Base-by-base conservation (phyloP, 2,329 filamentous ascomycete genomes). In the Penicillium griseofulvum region DNA sequence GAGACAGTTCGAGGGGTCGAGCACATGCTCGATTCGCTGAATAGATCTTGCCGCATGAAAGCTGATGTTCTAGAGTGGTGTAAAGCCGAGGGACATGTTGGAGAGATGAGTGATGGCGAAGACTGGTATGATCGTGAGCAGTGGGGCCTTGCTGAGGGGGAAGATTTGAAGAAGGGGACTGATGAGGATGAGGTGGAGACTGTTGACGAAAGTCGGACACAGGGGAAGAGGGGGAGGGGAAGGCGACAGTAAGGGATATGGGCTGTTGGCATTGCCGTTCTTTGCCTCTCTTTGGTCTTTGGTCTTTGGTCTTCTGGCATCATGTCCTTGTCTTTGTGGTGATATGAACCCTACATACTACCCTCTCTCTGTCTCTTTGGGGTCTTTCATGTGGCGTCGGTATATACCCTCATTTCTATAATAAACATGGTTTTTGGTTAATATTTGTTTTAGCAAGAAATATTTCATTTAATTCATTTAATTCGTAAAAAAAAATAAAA, bases 91-190 rank as follows among this genome's bases (percentile, higher is more conserved):
- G 84, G 76, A 6, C 85, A 87, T 68, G 72, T 86, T 16, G 83
- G 83, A 5, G 84, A 87, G 66, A 81, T 87, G 83, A 86, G 82
- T 50, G 85, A 87, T 63, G 84, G 85, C 2, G 85, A 87, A 71
- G 85, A 87, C 64, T 87, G 85, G 85, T 85, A 85, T 60, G 85
- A 87, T 64, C 74, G 77, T 19, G 81, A 83, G 52, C 81, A 83
- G 63, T 87, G 83, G 84, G 79, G 78, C 0, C 68, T 87, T n/a
- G 66, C 63, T 3, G 73, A 75, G 34, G 80, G 80, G 1, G 80
- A 82, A 41, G 80, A 82, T 55, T 67, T 87, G 49, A 80, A 81
- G 59, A 87, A 87, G 66, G 84, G 84, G 0, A 81, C 81, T 37
- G 81, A 84, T 53, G 78, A 81, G 53, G 84, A 87, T 62, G 84